These are phyloP conservation scores for Lyophyllum decastes DNA, from an alignment of 768 basidiomycete genomes.

Conservation along the genomic window DNA sequence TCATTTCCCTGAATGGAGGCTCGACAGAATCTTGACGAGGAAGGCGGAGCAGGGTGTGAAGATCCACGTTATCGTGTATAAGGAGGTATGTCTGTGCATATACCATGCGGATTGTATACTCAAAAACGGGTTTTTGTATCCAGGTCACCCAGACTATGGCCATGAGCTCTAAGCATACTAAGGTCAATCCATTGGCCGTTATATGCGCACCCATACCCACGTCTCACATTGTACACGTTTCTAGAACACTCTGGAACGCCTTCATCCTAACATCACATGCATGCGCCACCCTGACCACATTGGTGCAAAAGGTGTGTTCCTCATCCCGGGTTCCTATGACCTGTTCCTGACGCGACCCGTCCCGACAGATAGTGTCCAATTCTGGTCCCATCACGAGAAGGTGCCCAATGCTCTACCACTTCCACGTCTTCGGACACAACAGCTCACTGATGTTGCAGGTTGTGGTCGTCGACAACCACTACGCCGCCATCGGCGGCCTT, in stretches of 20 bases:
- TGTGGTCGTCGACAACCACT: conserved; percentile 85
- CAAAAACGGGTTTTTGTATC: not conserved
- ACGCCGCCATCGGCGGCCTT: conserved; percentile 88
- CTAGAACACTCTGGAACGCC: conserved; percentile 72
- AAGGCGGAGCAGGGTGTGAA: conserved; percentile 94
- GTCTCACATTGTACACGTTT: not conserved
- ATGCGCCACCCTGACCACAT: conserved; percentile 93
- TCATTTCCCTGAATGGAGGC: conserved; percentile 80
- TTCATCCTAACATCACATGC: conserved; percentile 86
- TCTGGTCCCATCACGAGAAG: conserved; percentile 96
- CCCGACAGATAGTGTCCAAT: conserved; percentile 70
- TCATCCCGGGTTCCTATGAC: not conserved
- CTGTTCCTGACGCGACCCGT: not conserved
- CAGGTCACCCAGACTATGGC: conserved; percentile 90
- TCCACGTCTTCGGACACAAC: not conserved
- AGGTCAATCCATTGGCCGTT: conserved; percentile 34
- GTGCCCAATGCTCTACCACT: conserved; percentile 13
- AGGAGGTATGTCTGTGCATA: conserved; percentile 57
- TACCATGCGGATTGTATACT: not conserved
- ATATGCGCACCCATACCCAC: not conserved
- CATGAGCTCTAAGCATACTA: conserved; percentile 86
- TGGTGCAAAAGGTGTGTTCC: conserved; percentile 63
- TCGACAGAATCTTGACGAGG: conserved; percentile 81
- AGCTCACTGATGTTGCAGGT: conserved; percentile 33
- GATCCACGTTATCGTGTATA: conserved; percentile 91